Base-by-base conservation (phyloP, 148 eudicot species). In the Arbutus unedo region DNA sequence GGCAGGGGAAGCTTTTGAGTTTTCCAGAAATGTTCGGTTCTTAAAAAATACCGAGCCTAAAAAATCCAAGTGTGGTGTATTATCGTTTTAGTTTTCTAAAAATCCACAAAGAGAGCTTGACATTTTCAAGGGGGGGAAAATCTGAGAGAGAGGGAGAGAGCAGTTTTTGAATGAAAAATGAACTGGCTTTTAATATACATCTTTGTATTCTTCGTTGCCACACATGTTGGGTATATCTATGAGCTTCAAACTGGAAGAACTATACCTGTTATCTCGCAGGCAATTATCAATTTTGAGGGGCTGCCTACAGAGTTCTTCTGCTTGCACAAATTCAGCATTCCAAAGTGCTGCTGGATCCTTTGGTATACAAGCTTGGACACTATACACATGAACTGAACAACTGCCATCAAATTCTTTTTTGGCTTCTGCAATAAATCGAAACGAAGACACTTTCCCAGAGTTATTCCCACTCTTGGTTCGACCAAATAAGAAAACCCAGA, bases 271-370 rank as follows among this genome's bases (percentile, higher is more conserved):
- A 89, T 97, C 92, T 68, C 93, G 91, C 87, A 97, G 86, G 84
- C 98, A 97, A 88, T 94, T 97, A 85, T 89, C 92, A 77, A 78
- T 88, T 80, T 92, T 53, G 15, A 74, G 43, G 56, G 94, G 90
- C 89, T 94, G 95, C 90, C 85, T 97, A 76, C 88, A 94, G 76
- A 97, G 98, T 86, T 92, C 97, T 87, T 93, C 97, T 74, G 99
- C 93, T 84, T 97, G 99, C 84, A 94, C 89, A 90, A 87, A 97
- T 82, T 97, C 99, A 55, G 93, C 90, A 91, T 97, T 97, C 97
- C 98, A 94, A 49, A 97, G 90, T 75, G 92, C 82, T 38, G 93
- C 98, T 79, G 96, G 89, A 90, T 97, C 99, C 88, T 92, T 92
- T 11, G 99, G 99, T 76, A 97, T 88, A 86, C 92, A 90, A 70